phyloP scores from a whole-genome alignment of 1,284 basidiomycete genomes.

The Papiliotrema fonsecae region DNA sequence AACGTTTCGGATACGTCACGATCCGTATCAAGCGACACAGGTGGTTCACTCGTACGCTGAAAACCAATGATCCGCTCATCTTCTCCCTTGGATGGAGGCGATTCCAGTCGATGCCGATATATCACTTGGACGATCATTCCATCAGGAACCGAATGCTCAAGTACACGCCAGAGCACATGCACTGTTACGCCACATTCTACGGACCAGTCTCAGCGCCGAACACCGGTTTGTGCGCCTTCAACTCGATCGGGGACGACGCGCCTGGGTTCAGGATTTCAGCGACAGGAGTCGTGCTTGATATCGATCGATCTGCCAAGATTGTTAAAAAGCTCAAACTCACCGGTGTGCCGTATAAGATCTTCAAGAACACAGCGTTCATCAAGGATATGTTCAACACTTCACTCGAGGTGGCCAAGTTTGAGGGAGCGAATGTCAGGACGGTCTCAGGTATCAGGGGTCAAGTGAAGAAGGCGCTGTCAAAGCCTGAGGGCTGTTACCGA shows the following conservation, averaged over 20 bases:
- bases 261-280: conserved; percentile 85
- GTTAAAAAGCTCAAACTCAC: conserved; percentile 99
- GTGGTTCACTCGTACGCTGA: conserved; percentile 88
- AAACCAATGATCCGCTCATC: conserved; percentile 96
- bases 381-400: conserved; percentile 95
- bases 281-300: conserved; percentile 89
- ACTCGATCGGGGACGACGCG: conserved; percentile 63
- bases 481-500: conserved; percentile 91
- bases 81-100: conserved; percentile 93
- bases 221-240: conserved; percentile 97
- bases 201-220: conserved; percentile 87
- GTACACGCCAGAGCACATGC: conserved; percentile 99
- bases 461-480: conserved; percentile 89
- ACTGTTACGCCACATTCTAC: conserved; percentile 96
- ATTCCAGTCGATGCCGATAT: conserved; percentile 92
- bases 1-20: conserved; percentile 88
- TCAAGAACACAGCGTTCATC: conserved; percentile 98
- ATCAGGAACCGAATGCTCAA: conserved; percentile 99
- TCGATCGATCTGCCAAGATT: conserved; percentile 86
- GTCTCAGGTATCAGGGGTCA: conserved; percentile 95
- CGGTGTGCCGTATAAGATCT: conserved; percentile 91
- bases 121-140: conserved; percentile 93
- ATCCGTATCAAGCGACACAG: conserved; percentile 94
- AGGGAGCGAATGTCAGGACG: conserved; percentile 91
- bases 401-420: conserved; percentile 96